phyloP scores from a whole-genome alignment of 1,139 yeast genomes.

The Waltiozyma sp. region DNA sequence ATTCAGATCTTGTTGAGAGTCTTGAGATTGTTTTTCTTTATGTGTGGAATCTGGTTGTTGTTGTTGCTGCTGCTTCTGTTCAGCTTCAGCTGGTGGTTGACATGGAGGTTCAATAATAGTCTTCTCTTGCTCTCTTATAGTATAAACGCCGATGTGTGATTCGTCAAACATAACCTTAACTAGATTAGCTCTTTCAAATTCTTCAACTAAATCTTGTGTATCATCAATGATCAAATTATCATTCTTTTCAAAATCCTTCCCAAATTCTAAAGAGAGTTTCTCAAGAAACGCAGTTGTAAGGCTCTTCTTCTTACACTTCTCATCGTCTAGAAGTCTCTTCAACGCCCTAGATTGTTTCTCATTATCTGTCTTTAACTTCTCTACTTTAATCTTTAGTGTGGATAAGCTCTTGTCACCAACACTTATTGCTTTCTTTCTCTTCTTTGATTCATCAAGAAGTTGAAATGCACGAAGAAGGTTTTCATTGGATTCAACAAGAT shows the following conservation, averaged over 20 bases:
- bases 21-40: not conserved
- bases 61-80: not conserved
- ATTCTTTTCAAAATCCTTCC: conserved; percentile 1
- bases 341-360: conserved; percentile 4
- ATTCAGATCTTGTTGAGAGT: not conserved
- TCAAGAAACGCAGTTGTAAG: conserved; percentile 5
- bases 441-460: conserved; percentile 12
- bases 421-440: conserved; percentile 1
- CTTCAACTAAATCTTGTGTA: conserved; percentile 5
- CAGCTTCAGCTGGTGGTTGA: not conserved
- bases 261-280: conserved; percentile 11
- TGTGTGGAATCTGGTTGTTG: too few relatives aligned
- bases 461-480: conserved; percentile 11
- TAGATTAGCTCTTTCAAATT: conserved; percentile 10
- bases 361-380: conserved; percentile 3
- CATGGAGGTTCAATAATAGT: not conserved
- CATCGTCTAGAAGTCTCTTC: not conserved
- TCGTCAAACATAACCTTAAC: conserved; percentile 8
- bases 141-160: not conserved
- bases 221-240: conserved; percentile 3
- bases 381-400: conserved; percentile 3
- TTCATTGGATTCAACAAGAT: conserved; percentile 16
- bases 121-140: not conserved
- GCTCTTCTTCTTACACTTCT: conserved; percentile 1
- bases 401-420: conserved; percentile 4